Evolutionary conservation across 1,284 basidiomycete species (phyloP), one percentile per base, ranked within the genome.

Genomic region (Fomitopsis palustris): DNA sequence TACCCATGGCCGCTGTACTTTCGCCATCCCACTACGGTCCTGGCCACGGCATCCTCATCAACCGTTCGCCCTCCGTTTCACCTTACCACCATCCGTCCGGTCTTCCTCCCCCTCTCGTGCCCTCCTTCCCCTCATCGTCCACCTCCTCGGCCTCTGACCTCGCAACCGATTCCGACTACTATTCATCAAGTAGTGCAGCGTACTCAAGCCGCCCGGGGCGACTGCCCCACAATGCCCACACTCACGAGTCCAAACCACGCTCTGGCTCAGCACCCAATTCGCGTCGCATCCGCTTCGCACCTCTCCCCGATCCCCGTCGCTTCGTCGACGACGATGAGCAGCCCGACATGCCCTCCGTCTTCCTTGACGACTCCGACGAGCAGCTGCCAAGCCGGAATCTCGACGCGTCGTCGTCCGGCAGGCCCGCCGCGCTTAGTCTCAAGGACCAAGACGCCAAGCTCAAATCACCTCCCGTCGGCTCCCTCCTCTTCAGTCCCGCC

Each of bases 291-390:
- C 84, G 87, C 62, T 92, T 92, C 63, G 89, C 89, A 0, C 90
- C 89, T 2, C 81, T 92, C n/a, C 90, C 90, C 4, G 86, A 88
- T 61, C 87, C 87, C 16, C 78, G 83, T n/a, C 75, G 83, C 5
- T 54, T 54, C 37, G n/a, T 31, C 43, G 19, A 23, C 49, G 69
- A 76, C 62, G 70, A 78, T 62, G 80, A 83, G 64, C 66, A 77
- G 21, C 75, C 74, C 39, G 37, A 21, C 25, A 58, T 68, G n/a
- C 61, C 67, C 21, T 55, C 65, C 43, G 65, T 70, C 33, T 68
- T 74, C 61, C 55, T 69, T 55, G 72, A 75, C 58, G 69, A 74
- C 55, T 66, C 71, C 52, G 45, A 60, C 58, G 53, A 39, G 25
- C 59, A 29, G 59, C 55, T 19, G 53, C 41, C 25, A 23, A 61